A percentile compares a stretch with the other conserved stretches of the same genome.
Conservation (phyloP, 768 basidiomycete species). For the Nidularia pulvinata region DNA sequence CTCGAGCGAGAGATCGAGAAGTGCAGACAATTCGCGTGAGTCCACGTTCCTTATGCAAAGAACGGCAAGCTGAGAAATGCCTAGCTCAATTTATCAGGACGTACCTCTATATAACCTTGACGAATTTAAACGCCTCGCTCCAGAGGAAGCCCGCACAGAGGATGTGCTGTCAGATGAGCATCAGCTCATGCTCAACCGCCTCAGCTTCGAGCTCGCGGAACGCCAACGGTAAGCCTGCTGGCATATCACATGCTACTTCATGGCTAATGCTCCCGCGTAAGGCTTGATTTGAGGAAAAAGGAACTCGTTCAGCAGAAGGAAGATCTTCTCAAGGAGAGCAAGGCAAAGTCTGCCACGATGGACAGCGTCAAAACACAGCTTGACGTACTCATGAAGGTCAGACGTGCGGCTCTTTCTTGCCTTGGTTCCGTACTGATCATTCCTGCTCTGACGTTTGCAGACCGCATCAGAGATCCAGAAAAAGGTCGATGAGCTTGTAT, state of each 20-base stretch:
- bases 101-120: slow-evolving; percentile 71
- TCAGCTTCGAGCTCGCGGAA: slow-evolving; percentile 87
- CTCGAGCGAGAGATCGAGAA: slow-evolving; percentile 92
- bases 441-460: slow-evolving; percentile 28
- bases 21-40: slow-evolving; percentile 86
- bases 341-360: slow-evolving; percentile 66
- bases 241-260: slow-evolving; percentile 7
- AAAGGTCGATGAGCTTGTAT: slow-evolving; percentile 70
- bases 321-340: slow-evolving; percentile 79
- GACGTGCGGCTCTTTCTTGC: not conserved
- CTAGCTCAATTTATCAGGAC: slow-evolving; percentile 90
- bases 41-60: not conserved
- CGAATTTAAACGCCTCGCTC: slow-evolving; percentile 71
- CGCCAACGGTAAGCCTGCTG: slow-evolving; percentile 68
- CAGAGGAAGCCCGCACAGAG: slow-evolving; percentile 59
- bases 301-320: slow-evolving; percentile 74
- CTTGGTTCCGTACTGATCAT: not conserved
- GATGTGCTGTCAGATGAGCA: slow-evolving; percentile 70
- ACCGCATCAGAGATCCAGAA: slow-evolving; percentile 73
- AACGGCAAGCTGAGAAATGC: not conserved
- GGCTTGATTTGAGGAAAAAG: slow-evolving; percentile 70
- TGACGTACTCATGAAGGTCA: slow-evolving; percentile 74
- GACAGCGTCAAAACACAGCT: slow-evolving; percentile 82
- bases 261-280: slow-evolving; percentile 18
- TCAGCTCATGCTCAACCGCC: slow-evolving; percentile 84